Conservation (phyloP, 257 asterid species). For the Penstemon barbatus region DNA sequence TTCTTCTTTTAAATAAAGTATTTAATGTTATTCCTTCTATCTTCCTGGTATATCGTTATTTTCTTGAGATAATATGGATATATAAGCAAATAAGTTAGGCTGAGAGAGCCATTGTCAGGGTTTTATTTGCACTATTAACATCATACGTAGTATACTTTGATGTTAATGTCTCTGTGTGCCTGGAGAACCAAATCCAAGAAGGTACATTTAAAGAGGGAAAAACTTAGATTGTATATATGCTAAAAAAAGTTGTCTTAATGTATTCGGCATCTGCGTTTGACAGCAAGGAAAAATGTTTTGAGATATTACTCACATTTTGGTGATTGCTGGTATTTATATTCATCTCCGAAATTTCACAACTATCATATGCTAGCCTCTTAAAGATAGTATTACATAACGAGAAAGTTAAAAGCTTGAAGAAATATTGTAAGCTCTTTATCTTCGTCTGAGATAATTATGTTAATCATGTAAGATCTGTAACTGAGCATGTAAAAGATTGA, state of each 20-base stretch:
- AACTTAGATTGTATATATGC: background rate
- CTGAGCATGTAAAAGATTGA: slow-evolving; percentile 9
- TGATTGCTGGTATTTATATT: slow-evolving; percentile 10
- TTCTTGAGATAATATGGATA: too few species aligned
- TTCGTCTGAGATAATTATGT: slow-evolving; percentile 19
- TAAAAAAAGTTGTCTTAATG: background rate
- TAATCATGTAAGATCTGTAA: slow-evolving; percentile 17
- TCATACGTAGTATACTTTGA: background rate
- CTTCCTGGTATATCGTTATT: too few species aligned
- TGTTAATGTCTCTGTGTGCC: background rate
- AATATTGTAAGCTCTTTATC: background rate
- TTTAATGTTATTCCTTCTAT: too few species aligned
- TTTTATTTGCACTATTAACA: slow-evolving; percentile 13
- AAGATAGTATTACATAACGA: background rate
- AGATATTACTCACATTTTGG: slow-evolving; percentile 18
- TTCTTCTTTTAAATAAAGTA: too few species aligned
- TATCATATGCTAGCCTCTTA: background rate
- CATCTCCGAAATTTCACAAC: slow-evolving; percentile 9
- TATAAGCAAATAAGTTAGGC: background rate
- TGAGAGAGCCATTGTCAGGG: slow-evolving; percentile 10
- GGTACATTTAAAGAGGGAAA: slow-evolving; percentile 1
- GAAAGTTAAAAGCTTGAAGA: background rate
- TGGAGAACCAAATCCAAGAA: slow-evolving; percentile 12
- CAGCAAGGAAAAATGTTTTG: slow-evolving; percentile 7
- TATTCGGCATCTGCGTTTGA: background rate